Base-by-base conservation (phyloP, 371 early-diverging fungal genomes). In the Apophysomyces ossiformis region DNA sequence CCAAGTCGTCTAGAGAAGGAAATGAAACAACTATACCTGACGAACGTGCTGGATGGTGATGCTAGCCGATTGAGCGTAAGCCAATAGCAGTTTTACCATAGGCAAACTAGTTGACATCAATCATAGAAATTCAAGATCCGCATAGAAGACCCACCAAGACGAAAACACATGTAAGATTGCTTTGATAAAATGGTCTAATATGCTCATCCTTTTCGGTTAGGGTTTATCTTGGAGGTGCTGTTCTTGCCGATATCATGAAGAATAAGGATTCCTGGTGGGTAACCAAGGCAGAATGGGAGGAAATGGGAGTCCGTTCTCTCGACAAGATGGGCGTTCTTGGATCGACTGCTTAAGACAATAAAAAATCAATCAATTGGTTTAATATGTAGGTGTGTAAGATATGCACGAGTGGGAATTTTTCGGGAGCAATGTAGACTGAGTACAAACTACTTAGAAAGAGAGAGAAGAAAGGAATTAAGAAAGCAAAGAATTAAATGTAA, bases 161-260 rank as follows among this genome's bases (percentile, higher is more conserved):
- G 99, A 78, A 96, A 93, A 79, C 98, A 99, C 77, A 95, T 96
- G 92, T 74, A 69, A 63, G 69, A 64, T 39, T 16, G 35, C 3
- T 3, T 11, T 47, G 18, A 8, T 9, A 6, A 5, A n/a, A n/a
- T 44, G 13, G 45, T 32, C 8, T 56, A 21, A 5, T 5, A 26
- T 11, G 32, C 37, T 37, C n/a, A 60, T 50, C 21, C 32, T 26
- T 39, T 13, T 59, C n/a, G 15, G 58, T 57, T 32, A 75, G 75
- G 83, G 99, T 99, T 9, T 99, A 96, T 83, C 80, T 96, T 63
- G 99, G 99, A 74, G 99, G 99, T 44, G 96, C 99, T 61, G 98
- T 99, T 15, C 83, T 99, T 69, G 98, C 96, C 47, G 93, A 96
- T 70, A 92, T 97, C 62, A 93, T 97, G 95, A 94, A 96, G 82